These are phyloP conservation scores for Torulaspora franciscae DNA, from an alignment of 805 yeast genomes.

Conservation along the genomic window DNA sequence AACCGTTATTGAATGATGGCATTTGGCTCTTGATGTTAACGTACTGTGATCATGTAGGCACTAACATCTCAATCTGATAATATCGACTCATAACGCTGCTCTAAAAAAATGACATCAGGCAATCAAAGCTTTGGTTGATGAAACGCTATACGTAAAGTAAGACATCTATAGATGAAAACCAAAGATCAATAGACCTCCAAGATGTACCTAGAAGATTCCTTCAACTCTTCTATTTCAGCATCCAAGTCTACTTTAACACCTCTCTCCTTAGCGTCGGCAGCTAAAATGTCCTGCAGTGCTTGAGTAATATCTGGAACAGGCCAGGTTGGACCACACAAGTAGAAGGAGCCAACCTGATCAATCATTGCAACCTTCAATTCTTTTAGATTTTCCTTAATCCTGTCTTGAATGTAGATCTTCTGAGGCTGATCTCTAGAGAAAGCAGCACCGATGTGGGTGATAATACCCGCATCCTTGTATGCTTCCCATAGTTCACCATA, in stretches of 20 bases:
- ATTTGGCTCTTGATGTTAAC: no score
- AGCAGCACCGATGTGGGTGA: slow-evolving; percentile 96
- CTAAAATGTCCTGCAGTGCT: slow-evolving; percentile 77
- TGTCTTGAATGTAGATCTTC: slow-evolving; percentile 92
- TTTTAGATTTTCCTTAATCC: slow-evolving; percentile 70
- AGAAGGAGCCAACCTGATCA: slow-evolving; percentile 78
- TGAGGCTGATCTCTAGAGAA: slow-evolving; percentile 96
- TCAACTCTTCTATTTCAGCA: slow-evolving; percentile 84
- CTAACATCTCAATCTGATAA: no score
- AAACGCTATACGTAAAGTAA: no score
- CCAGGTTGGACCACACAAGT: slow-evolving; percentile 98
- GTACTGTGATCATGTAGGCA: no score
- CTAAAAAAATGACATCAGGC: no score
- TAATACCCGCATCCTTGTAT: slow-evolving; percentile 81
- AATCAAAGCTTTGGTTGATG: no score
- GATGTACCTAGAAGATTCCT: slow-evolving; percentile 87
- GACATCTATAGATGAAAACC: neutral
- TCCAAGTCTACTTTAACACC: slow-evolving; percentile 69
- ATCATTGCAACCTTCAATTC: slow-evolving; percentile 77
- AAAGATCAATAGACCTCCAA: slow-evolving; percentile 74
- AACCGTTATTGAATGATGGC: no score
- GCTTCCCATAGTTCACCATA: slow-evolving; percentile 98
- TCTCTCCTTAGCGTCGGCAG: slow-evolving; percentile 59
- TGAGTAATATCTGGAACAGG: slow-evolving; percentile 95
- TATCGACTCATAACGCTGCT: no score